Percentiles rank a stretch among this genome's conserved stretches.
Evolutionary conservation across 129 eudicot genomes (phyloP).

Genomic region (Centaurea solstitialis): DNA sequence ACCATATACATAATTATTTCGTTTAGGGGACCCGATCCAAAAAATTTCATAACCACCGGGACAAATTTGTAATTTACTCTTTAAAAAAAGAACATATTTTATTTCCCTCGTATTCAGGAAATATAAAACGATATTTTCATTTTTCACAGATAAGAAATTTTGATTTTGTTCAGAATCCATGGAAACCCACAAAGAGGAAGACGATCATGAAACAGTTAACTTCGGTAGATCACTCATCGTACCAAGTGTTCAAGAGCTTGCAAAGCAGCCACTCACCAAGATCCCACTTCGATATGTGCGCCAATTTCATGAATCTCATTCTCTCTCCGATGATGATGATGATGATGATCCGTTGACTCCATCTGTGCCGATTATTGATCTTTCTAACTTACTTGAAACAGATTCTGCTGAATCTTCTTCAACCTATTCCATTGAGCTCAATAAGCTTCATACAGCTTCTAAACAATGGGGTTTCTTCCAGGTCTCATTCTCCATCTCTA

Average conservation of each 20-base stretch:
- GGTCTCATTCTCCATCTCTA: conserved; percentile 25
- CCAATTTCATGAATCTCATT: conserved; percentile 25
- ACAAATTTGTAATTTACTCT: no score
- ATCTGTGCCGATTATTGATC: conserved; percentile 44
- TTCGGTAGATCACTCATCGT: conserved; percentile 62
- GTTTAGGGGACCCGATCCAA: no score
- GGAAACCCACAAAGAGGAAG: conserved; percentile 21
- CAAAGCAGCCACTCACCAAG: conserved; percentile 33
- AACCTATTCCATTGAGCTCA: conserved; percentile 29
- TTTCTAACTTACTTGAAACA: conserved; percentile 32
- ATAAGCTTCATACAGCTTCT: conserved; percentile 57
- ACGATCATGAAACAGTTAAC: conserved; percentile 11
- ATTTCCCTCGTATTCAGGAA: no score
- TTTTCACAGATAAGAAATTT: no score
- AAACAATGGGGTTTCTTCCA: conserved; percentile 75
- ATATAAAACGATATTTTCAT: no score
- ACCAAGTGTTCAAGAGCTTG: conserved; percentile 71
- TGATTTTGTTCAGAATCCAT: background rate
- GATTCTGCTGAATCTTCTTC: conserved; percentile 14
- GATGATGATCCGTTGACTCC: background rate
- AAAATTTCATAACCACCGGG: no score
- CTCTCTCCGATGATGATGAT: background rate
- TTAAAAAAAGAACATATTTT: no score
- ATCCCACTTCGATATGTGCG: conserved; percentile 58
- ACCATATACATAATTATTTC: no score